Conservation (phyloP, 495 filamentous ascomycete species). For the Polyplosphaeria fusca region DNA sequence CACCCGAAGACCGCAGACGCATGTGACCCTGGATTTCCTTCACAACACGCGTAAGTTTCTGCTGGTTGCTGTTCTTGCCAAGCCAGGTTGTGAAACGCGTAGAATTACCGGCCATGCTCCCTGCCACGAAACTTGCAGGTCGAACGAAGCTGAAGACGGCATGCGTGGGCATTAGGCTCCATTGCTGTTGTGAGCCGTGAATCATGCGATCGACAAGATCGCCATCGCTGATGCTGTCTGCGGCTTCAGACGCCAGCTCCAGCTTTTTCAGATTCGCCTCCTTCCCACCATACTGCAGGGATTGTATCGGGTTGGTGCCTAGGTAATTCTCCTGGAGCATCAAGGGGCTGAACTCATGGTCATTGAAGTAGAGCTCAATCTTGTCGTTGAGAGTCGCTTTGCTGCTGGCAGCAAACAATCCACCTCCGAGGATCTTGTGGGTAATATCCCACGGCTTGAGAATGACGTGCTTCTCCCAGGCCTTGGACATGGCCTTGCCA, state of each 20-base stretch:
- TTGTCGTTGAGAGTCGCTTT: conserved; percentile 91
- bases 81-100: conserved; percentile 82
- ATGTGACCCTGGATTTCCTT: conserved; percentile 98
- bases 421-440: conserved; percentile 81
- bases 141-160: conserved; percentile 94
- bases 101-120: conserved; percentile 56
- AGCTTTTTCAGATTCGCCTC: conserved; percentile 74
- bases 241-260: conserved; percentile 80
- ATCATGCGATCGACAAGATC: conserved; percentile 98
- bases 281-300: conserved; percentile 56
- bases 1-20: conserved; percentile 86
- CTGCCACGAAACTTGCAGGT: conserved; percentile 86
- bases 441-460: conserved; percentile 98
- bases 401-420: conserved; percentile 77
- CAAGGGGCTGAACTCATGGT: conserved; percentile 91
- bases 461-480: conserved; percentile 96
- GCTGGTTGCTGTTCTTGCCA: conserved; percentile 87
- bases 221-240: conserved; percentile 93
- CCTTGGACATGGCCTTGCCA: conserved; percentile 87
- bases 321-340: conserved; percentile 99
- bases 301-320: conserved; percentile 66
- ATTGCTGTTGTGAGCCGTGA: conserved; percentile 94
- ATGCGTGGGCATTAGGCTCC: conserved; percentile 96
- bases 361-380: conserved; percentile 98
- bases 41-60: conserved; percentile 76